Percentiles rank a stretch among this genome's conserved stretches.
Conservation (phyloP, 192 early-diverging fungal genomes). For the Linnemannia schmuckeri region DNA sequence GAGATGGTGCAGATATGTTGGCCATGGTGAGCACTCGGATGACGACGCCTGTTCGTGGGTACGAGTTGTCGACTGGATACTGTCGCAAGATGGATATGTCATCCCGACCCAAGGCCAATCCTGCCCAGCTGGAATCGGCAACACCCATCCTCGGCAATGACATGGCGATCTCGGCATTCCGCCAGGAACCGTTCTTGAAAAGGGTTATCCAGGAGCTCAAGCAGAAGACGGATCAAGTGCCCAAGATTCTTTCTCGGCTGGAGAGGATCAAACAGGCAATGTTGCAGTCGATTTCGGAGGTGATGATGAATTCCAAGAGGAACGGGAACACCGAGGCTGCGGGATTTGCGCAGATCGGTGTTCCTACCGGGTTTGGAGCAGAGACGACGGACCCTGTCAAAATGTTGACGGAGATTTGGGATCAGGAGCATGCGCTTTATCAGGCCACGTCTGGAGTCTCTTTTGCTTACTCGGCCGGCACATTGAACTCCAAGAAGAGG, state of each 20-base stretch:
- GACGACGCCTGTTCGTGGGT: conserved; percentile 55
- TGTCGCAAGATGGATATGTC: conserved; percentile 25
- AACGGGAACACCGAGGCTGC: conserved; percentile 42
- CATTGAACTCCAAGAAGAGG: conserved; percentile 29
- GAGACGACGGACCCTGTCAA: conserved; percentile 43
- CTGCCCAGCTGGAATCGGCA: conserved; percentile 35
- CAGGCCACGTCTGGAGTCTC: conserved; percentile 24
- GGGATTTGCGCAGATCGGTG: conserved; percentile 45
- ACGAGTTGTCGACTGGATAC: conserved; percentile 48
- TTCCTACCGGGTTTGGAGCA: conserved; percentile 43
- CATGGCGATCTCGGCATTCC: conserved; percentile 74
- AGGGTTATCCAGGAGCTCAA: conserved; percentile 60
- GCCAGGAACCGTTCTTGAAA: conserved; percentile 76
- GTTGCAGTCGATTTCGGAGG: conserved; percentile 43
- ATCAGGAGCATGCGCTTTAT: conserved; percentile 38
- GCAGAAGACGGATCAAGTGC: conserved; percentile 52
- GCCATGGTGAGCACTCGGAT: conserved; percentile 59
- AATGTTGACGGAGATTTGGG: conserved; percentile 41
- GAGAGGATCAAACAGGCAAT: conserved; percentile 46
- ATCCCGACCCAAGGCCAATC: neutral
- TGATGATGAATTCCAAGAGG: conserved; percentile 38
- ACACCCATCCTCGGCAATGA: conserved; percentile 63
- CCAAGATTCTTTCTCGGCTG: conserved; percentile 35
- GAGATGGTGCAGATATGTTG: conserved; percentile 71
- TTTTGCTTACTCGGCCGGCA: neutral